Percentiles rank a stretch among this genome's conserved stretches.
Evolutionary conservation across 202 grass and related monocot genomes (phyloP).

Genomic region (Carex sylvatica): DNA sequence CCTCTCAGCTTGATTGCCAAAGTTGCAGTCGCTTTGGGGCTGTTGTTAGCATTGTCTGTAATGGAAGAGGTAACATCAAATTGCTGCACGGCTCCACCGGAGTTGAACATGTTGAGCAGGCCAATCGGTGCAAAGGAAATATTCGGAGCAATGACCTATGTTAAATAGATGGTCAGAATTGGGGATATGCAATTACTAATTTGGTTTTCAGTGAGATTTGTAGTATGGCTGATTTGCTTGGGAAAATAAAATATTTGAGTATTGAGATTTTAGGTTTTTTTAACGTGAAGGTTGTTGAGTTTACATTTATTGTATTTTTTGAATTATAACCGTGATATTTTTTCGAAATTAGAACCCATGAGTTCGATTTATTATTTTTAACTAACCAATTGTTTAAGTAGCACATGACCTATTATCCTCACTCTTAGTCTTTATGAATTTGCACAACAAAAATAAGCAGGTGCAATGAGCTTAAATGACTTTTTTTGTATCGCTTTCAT

Average conservation of each 20-base stretch:
- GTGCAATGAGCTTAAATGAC: not conserved
- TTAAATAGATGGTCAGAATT: not conserved
- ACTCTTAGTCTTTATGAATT: not conserved
- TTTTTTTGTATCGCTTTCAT: not conserved
- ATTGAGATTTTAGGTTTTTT: not conserved
- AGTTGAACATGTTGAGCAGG: conserved; percentile 80
- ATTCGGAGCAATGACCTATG: conserved; percentile 10
- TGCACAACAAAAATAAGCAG: not conserved
- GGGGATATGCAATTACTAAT: not conserved
- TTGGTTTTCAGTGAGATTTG: not conserved
- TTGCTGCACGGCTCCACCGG: conserved; percentile 66
- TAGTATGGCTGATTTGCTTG: not conserved
- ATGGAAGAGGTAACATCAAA: conserved; percentile 22
- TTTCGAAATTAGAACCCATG: not conserved
- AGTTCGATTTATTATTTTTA: not conserved
- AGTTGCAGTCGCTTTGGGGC: not conserved
- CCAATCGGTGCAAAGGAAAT: conserved; percentile 49
- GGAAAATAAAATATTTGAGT: not conserved
- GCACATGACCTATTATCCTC: not conserved
- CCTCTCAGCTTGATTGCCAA: conserved; percentile 54
- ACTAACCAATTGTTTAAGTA: not conserved
- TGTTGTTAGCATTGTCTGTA: not conserved
- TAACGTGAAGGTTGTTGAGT: not conserved
- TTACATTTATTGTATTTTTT: not conserved
- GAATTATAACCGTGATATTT: not conserved